Evolutionary conservation across 306 rosid genomes (phyloP), one percentile per base, ranked within the genome.

Genomic region (Glycyrrhiza uralensis): DNA sequence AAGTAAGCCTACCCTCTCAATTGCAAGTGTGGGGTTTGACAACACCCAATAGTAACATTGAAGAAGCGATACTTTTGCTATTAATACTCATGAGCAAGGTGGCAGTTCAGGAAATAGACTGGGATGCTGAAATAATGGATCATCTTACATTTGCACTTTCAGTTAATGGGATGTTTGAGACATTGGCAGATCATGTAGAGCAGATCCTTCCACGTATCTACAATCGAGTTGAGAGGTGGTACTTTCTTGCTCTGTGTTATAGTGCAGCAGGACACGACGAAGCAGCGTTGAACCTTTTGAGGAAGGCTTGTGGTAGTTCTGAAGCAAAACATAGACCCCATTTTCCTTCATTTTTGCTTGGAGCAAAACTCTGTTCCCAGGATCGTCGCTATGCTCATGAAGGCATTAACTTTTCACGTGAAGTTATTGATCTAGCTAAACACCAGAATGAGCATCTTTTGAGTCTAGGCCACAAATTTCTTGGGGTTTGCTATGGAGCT

Each of bases 211-310:
- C 94, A 4, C 95, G 95, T 35, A 79, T 85, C 12, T 88, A 81
- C 62, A 56, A 55, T 60, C 86, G 98, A 70, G 83, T 80, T 30
- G 87, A 90, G 82, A 85, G 90, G 67, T 89, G 96, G 94, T 88
- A 88, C 86, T 72, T 90, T 76, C 98, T 92, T 62, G 92, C 98
- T 76, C 89, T 92, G 28, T 92, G 94, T 77, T 92, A 82, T 77
- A 83, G 83, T 80, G 94, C 94, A 1, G 85, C 86, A 51, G 92
- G 92, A 41, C 83, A 81, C 19, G 73, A 85, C 15, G 90, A 87
- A 78, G 72, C 62, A 20, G 95, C 98, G 39, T 36, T 88, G 80
- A 86, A 81, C 84, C 88, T 92, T 76, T 77, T 92, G 74, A 82
- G 46, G 73, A 92, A 90, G 71, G 92, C 81, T 36, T 80, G 87